phyloP scores from a whole-genome alignment of 2,329 filamentous ascomycete genomes.

The Fusarium pilosicola region DNA sequence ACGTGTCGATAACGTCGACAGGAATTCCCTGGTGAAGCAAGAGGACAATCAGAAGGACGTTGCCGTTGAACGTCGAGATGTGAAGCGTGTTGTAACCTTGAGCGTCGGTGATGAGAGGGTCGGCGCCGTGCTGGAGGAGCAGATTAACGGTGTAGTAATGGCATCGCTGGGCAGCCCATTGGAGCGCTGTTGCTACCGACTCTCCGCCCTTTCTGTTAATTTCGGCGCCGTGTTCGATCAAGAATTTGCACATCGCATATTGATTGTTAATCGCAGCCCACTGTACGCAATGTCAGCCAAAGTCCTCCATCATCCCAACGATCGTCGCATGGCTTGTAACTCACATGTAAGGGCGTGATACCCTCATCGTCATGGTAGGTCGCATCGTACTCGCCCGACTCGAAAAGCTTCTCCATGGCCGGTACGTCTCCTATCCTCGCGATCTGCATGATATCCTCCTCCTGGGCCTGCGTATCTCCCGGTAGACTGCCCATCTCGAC shows the following conservation, averaged over 20 bases:
- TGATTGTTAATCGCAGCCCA: conserved; percentile 99
- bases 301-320: not conserved
- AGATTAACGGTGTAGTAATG: conserved; percentile 97
- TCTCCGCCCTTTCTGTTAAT: conserved; percentile 97
- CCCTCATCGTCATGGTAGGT: conserved; percentile 89
- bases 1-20: conserved; percentile 88
- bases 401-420: conserved; percentile 90
- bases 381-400: conserved; percentile 81
- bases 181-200: conserved; percentile 89
- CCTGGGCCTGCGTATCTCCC: conserved; percentile 48
- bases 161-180: conserved; percentile 97
- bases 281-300: conserved; percentile 57
- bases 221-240: conserved; percentile 84
- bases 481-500: conserved; percentile 65
- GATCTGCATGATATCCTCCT: conserved; percentile 95
- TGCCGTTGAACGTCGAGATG: conserved; percentile 96
- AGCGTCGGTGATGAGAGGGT: conserved; percentile 89
- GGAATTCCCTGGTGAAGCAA: conserved; percentile 95
- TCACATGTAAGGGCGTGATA: conserved; percentile 94
- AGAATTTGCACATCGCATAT: conserved; percentile 95
- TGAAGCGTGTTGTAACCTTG: conserved; percentile 99
- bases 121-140: conserved; percentile 88
- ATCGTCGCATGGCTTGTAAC: conserved; percentile 43
- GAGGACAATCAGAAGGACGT: conserved; percentile 87
- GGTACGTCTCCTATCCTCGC: conserved; percentile 87